phyloP scores from a whole-genome alignment of 306 rosid species.

The Medicago lupulina region DNA sequence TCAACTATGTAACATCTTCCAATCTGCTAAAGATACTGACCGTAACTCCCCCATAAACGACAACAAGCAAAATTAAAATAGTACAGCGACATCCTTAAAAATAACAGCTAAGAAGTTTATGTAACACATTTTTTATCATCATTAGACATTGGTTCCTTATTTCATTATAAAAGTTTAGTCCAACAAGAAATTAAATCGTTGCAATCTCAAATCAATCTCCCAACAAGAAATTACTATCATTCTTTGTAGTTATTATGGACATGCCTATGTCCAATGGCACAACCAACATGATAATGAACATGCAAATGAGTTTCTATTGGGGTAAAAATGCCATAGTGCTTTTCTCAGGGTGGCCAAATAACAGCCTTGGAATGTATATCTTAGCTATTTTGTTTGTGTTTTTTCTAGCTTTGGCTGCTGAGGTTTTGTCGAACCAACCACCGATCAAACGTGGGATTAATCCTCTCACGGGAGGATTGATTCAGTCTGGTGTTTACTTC shows the following conservation, averaged over 20 bases:
- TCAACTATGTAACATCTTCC: background rate
- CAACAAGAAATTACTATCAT: background rate
- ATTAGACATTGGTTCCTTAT: background rate
- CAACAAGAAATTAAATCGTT: conserved; percentile 17
- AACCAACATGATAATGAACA: conserved; percentile 31
- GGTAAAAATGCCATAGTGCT: conserved; percentile 64
- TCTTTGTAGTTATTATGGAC: background rate
- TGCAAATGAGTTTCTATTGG: conserved; percentile 76
- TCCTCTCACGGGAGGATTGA: conserved; percentile 27
- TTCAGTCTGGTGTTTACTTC: conserved; percentile 43
- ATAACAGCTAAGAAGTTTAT: conserved; percentile 12
- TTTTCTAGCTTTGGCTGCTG: conserved; percentile 49
- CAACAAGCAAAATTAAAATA: conserved; percentile 2
- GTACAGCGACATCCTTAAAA: conserved; percentile 2
- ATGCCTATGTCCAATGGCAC: conserved; percentile 35
- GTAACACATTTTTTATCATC: conserved; percentile 7
- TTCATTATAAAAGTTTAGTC: conserved; percentile 19
- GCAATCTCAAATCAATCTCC: background rate
- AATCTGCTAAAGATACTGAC: background rate
- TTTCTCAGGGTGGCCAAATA: conserved; percentile 67
- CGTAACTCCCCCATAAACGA: background rate
- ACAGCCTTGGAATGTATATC: conserved; percentile 59
- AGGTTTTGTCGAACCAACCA: conserved; percentile 55
- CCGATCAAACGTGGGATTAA: conserved; percentile 30
- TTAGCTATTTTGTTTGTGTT: conserved; percentile 65